These are phyloP conservation scores for Zasmidium citrigriseum DNA, from an alignment of 2,329 filamentous ascomycete genomes.

Conservation along the genomic window DNA sequence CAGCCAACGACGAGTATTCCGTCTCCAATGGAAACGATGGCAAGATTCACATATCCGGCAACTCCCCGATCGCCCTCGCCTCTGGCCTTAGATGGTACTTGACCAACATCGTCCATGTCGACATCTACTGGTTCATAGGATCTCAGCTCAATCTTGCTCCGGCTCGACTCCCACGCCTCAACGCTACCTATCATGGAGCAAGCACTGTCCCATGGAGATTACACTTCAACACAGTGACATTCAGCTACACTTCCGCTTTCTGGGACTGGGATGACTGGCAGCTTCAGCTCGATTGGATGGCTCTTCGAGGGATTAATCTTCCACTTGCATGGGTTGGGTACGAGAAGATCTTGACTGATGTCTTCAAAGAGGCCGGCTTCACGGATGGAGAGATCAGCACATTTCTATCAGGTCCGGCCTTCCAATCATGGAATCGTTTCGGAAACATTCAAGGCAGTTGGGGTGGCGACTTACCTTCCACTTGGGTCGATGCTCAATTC, in stretches of 20 bases:
- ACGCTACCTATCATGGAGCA: constrained; percentile 39
- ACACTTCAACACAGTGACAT: constrained; percentile 57
- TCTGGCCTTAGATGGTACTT: constrained; percentile 45
- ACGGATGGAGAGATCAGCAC: constrained; percentile 46
- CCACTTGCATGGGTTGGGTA: constrained; percentile 55
- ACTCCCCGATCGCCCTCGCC: constrained; percentile 22
- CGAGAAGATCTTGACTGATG: constrained; percentile 53
- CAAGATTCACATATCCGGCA: constrained; percentile 23
- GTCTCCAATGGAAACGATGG: constrained; percentile 21
- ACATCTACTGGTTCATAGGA: constrained; percentile 52
- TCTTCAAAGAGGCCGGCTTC: constrained; percentile 50
- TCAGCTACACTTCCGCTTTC: constrained; percentile 54
- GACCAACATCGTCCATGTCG: constrained; percentile 44
- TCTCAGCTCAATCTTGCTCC: constrained; percentile 41
- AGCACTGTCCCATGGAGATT: constrained; percentile 52
- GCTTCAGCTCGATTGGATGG: constrained; percentile 54
- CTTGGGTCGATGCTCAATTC: constrained; percentile 53
- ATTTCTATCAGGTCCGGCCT: constrained; percentile 54
- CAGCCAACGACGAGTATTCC: constrained; percentile 18
- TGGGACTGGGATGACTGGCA: constrained; percentile 59
- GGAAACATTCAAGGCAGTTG: constrained; percentile 56
- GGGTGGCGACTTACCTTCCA: constrained; percentile 46
- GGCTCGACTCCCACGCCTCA: constrained; percentile 32
- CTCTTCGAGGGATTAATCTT: constrained; percentile 54
- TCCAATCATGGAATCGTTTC: constrained; percentile 57